Percentiles rank a stretch among this genome's conserved stretches.
phyloP scores from a whole-genome alignment of 2,329 filamentous ascomycete species.

The Sarocladiaceae sp. region DNA sequence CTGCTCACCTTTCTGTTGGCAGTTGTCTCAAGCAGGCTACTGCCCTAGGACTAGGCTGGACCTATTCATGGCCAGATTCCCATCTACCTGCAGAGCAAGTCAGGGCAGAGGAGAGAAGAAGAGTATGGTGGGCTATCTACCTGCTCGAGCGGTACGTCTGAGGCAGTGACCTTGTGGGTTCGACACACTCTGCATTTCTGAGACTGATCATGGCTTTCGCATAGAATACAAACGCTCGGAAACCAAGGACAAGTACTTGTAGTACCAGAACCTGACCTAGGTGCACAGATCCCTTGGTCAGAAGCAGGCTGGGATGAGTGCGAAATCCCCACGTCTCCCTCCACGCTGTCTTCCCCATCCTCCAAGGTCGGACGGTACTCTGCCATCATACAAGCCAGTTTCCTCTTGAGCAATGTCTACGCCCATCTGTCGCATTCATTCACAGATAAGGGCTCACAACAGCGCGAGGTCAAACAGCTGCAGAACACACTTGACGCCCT shows the following conservation, averaged over 20 bases:
- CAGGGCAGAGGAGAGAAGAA: slow-evolving; percentile 3
- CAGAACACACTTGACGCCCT: slow-evolving; percentile 6
- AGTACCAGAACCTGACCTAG: slow-evolving; percentile 4
- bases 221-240: slow-evolving; percentile 3
- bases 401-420: slow-evolving; percentile 8
- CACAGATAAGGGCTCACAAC: background rate
- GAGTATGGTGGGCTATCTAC: slow-evolving; percentile 10
- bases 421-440: slow-evolving; percentile 5
- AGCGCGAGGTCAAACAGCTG: slow-evolving; percentile 5
- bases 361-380: slow-evolving; percentile 8
- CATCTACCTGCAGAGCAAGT: background rate
- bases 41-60: slow-evolving; percentile 9
- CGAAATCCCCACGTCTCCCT: background rate
- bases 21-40: slow-evolving; percentile 4
- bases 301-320: slow-evolving; percentile 5
- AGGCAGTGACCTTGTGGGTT: background rate
- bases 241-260: background rate
- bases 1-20: slow-evolving; percentile 7
- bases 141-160: slow-evolving; percentile 8
- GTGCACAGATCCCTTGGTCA: slow-evolving; percentile 7
- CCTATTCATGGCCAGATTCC: background rate
- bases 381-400: slow-evolving; percentile 10
- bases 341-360: slow-evolving; percentile 10
- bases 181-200: background rate
- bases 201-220: background rate